phyloP scores from a whole-genome alignment of 2,329 filamentous ascomycete genomes.

The Lasiodiplodia hormozganensis region DNA sequence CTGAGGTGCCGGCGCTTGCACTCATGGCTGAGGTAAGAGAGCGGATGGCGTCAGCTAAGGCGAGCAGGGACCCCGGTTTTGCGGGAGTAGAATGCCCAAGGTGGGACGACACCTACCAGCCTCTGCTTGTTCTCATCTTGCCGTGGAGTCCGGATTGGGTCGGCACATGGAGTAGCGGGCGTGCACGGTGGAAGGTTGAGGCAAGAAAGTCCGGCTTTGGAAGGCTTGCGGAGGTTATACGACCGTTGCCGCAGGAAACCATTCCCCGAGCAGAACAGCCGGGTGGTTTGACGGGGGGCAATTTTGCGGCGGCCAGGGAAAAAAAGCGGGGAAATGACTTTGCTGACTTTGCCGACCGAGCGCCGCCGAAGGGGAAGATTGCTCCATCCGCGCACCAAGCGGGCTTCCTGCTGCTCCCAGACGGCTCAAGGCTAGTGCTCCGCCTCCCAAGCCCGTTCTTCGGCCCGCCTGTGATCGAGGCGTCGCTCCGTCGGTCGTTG shows the following conservation, averaged over 20 bases:
- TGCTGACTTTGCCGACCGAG: not conserved
- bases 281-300: not conserved
- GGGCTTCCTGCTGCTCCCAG: not conserved
- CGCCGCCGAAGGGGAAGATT: conserved; percentile 3
- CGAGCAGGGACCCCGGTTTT: not conserved
- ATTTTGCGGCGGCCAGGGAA: not conserved
- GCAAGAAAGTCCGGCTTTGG: conserved; percentile 14
- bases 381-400: not conserved
- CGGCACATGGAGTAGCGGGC: not conserved
- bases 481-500: not conserved
- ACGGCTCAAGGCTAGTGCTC: not conserved
- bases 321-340: conserved; percentile 2
- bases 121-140: conserved; percentile 17
- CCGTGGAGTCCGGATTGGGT: not conserved
- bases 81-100: not conserved
- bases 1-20: conserved; percentile 22
- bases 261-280: conserved; percentile 9
- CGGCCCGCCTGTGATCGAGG: not conserved
- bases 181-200: not conserved
- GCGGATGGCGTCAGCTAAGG: conserved; percentile 2
- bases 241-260: conserved; percentile 1
- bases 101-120: conserved; percentile 1
- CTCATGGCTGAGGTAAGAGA: not conserved
- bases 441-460: not conserved
- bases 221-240: not conserved